Percentiles rank a stretch among this genome's conserved stretches.
phyloP scores from a whole-genome alignment of 331 rosid species.

The Dryas integrifolia region DNA sequence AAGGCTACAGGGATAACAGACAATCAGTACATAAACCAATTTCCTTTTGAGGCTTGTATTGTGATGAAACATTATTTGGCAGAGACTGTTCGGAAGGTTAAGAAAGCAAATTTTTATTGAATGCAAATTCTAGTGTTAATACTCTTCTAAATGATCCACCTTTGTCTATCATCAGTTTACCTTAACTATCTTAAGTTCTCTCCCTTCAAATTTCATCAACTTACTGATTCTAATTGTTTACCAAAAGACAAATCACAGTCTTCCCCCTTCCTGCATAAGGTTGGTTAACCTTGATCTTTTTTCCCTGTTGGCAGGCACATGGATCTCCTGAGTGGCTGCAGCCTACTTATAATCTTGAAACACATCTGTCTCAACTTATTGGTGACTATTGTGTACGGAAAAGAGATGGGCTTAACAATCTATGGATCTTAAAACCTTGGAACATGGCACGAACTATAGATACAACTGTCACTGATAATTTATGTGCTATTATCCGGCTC shows the following conservation, averaged over 20 bases:
- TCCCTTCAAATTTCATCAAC: not conserved
- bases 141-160: not conserved
- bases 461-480: conserved; percentile 80
- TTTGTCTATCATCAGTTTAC: not conserved
- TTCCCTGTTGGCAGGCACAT: conserved; percentile 52
- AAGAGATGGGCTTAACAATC: conserved; percentile 64
- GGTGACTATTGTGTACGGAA: conserved; percentile 71
- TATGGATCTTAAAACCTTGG: conserved; percentile 98
- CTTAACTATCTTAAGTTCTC: not conserved
- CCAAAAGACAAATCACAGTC: not conserved
- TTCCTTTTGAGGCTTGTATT: conserved; percentile 91
- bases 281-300: not conserved
- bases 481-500: conserved; percentile 74
- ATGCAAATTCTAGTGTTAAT: conserved; percentile 3
- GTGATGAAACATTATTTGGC: conserved; percentile 99
- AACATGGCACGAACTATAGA: conserved; percentile 98
- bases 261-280: not conserved
- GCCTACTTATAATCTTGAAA: conserved; percentile 90
- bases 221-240: not conserved
- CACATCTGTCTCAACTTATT: conserved; percentile 76
- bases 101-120: conserved; percentile 22
- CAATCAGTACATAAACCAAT: conserved; percentile 78
- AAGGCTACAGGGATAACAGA: conserved; percentile 79
- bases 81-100: conserved; percentile 84
- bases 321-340: conserved; percentile 94